Evolutionary conservation across 345 rosid genomes (phyloP), one percentile per base, ranked within the genome.

Genomic region (Ceriops decandra): DNA sequence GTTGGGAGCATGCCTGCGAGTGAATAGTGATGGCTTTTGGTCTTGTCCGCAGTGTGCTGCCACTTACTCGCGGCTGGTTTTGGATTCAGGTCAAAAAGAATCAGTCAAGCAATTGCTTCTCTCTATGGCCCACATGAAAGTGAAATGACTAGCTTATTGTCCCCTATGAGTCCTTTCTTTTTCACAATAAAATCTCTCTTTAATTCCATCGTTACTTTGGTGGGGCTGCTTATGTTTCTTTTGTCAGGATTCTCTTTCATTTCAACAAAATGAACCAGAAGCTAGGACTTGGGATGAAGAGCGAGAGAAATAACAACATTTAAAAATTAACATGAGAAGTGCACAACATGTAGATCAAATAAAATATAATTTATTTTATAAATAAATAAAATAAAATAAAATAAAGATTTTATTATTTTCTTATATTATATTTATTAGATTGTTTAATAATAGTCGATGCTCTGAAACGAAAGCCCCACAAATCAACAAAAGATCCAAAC

Each of bases 71-170:
- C 9, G 68, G 35, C 60, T 81, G 69, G 53, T 66, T 79, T 35
- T 24, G 77, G 69, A 70, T 80, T 85, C 71, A 77, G 80, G 97
- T 91, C 87, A 91, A 89, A 89, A 84, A 87, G 82, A 76, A 75
- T 67, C 73, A 65, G 90, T 87, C 91, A 85, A 85, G 78, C 72
- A 58, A 77, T 76, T 63, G 63, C 46, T 63, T 71, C 26, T 56
- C 30, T 13, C 17, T 56, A 3, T 27, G 26, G 51, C 82, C 86
- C 88, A 81, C 89, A 58, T 52, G 96, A 92, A 88, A 92, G 90
- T 85, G 96, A 89, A 83, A 70, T 21, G 42, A 73, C 76, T 60
- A 17, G 10, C 58, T 47, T 6, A 22, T 58, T 67, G 70, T 66
- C 62, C 62, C 71, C 76, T 54, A 24, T 53, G 71, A 67, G 52